These are phyloP conservation scores for Alternaria brassicae DNA, from an alignment of 2,329 filamentous ascomycete genomes.

Conservation along the genomic window DNA sequence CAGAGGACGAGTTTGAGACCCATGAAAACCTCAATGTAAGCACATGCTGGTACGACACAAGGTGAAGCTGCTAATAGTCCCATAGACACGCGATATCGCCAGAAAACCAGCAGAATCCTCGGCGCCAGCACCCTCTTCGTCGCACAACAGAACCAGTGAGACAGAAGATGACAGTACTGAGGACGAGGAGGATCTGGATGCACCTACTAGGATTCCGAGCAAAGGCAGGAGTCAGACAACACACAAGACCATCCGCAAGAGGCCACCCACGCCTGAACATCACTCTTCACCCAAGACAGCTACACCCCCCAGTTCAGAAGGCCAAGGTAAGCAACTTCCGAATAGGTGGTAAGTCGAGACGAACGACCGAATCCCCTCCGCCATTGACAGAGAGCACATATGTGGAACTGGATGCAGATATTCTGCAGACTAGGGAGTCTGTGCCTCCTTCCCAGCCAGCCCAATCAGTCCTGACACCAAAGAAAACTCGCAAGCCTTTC, in stretches of 20 bases:
- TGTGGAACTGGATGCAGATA: neutral
- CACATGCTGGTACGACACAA: too few relatives aligned
- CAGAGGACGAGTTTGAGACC: constrained; percentile 48
- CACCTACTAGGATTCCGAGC: constrained; percentile 29
- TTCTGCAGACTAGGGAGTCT: constrained; percentile 1
- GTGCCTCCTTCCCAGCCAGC: constrained; percentile 6
- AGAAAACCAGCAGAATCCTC: neutral
- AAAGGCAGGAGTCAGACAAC: constrained; percentile 7
- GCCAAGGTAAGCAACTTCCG: constrained; percentile 34
- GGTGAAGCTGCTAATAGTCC: constrained; percentile 1
- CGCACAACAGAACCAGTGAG: neutral
- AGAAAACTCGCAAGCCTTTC: constrained; percentile 32
- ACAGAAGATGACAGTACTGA: neutral
- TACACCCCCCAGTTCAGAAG: constrained; percentile 14
- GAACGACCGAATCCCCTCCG: constrained; percentile 3
- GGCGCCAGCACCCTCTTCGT: neutral
- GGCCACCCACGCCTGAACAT: constrained; percentile 13
- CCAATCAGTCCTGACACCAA: constrained; percentile 14
- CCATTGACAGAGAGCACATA: neutral
- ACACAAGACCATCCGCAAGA: neutral
- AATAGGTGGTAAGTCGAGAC: constrained; percentile 39
- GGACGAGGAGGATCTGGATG: constrained; percentile 51
- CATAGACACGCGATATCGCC: constrained; percentile 21
- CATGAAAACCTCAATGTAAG: constrained; percentile 43
- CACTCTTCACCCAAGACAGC: constrained; percentile 3